Percentiles rank a stretch among this genome's conserved stretches.
Evolutionary conservation across 208 protist species (phyloP).

Genomic region (Kentomonas sorsogonicus): DNA sequence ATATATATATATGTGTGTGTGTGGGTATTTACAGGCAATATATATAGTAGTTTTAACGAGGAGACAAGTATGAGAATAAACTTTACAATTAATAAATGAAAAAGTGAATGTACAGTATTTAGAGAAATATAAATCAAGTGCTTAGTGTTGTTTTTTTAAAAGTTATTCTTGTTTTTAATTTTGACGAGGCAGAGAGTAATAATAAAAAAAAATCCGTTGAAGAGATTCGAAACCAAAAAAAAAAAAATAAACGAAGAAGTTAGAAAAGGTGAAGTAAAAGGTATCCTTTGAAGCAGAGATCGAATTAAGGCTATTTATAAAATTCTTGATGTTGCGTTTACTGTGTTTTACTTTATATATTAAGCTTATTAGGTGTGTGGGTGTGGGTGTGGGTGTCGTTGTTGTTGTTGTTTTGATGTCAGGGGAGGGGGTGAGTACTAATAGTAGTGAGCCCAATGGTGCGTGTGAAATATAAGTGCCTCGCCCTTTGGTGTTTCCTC

Average conservation of each 20-base stretch:
- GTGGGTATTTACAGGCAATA: not conserved
- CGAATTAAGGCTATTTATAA: not conserved
- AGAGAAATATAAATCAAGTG: no score
- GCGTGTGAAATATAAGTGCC: no score
- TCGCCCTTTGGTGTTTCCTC: no score
- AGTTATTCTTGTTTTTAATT: not conserved
- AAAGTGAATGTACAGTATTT: not conserved
- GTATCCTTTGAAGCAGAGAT: not conserved
- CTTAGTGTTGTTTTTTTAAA: no score
- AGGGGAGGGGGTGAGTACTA: no score
- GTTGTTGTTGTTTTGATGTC: slow-evolving; percentile 8
- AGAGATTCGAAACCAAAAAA: not conserved
- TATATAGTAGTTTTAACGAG: slow-evolving; percentile 1
- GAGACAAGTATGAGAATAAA: not conserved
- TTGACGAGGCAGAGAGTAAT: slow-evolving; percentile 9
- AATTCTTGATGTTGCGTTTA: not conserved
- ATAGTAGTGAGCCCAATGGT: no score
- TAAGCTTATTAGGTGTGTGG: not conserved
- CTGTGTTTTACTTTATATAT: not conserved
- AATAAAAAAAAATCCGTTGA: slow-evolving; percentile 7
- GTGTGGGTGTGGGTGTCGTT: no score
- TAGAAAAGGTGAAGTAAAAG: slow-evolving; percentile 12
- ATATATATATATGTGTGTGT: slow-evolving; percentile 10
- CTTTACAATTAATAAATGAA: slow-evolving; percentile 2
- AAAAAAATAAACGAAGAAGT: not conserved